phyloP scores from a whole-genome alignment of 2,329 filamentous ascomycete species.

The Diaporthe eres region DNA sequence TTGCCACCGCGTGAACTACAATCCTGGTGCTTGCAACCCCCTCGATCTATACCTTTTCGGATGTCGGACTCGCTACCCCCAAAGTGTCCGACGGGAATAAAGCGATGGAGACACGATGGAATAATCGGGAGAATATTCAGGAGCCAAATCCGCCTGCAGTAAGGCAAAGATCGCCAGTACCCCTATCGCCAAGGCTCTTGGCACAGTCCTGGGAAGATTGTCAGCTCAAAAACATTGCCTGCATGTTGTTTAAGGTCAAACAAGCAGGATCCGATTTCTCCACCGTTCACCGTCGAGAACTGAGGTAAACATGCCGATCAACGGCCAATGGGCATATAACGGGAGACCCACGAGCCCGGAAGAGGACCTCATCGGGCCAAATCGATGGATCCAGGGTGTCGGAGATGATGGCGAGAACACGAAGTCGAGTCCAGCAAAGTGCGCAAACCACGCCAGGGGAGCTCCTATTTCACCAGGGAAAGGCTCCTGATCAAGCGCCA shows the following conservation, averaged over 20 bases:
- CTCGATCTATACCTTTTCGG: background rate
- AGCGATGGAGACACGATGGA: background rate
- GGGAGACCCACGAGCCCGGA: conserved; percentile 2
- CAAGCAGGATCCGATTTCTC: conserved; percentile 31
- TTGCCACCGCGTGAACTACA: background rate
- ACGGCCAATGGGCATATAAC: background rate
- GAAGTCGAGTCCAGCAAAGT: conserved; percentile 14
- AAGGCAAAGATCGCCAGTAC: conserved; percentile 27
- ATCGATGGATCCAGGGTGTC: background rate
- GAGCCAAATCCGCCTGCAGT: background rate
- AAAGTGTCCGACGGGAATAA: background rate
- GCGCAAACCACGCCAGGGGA: conserved; percentile 1
- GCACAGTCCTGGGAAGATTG: conserved; percentile 32
- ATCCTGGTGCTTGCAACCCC: background rate
- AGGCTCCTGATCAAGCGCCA: conserved; percentile 18
- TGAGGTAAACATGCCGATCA: background rate
- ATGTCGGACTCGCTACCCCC: conserved; percentile 18
- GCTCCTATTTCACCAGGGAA: background rate
- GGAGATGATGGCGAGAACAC: conserved; percentile 25
- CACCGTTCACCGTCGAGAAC: conserved; percentile 17
- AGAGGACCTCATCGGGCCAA: background rate
- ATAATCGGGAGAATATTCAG: conserved; percentile 8
- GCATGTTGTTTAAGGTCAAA: conserved; percentile 12
- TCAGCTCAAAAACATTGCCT: background rate
- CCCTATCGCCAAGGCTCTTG: conserved; percentile 34